Evolutionary conservation across 2,329 filamentous ascomycete genomes (phyloP), one percentile per base, ranked within the genome.

Genomic region (Penicillium polonicum): DNA sequence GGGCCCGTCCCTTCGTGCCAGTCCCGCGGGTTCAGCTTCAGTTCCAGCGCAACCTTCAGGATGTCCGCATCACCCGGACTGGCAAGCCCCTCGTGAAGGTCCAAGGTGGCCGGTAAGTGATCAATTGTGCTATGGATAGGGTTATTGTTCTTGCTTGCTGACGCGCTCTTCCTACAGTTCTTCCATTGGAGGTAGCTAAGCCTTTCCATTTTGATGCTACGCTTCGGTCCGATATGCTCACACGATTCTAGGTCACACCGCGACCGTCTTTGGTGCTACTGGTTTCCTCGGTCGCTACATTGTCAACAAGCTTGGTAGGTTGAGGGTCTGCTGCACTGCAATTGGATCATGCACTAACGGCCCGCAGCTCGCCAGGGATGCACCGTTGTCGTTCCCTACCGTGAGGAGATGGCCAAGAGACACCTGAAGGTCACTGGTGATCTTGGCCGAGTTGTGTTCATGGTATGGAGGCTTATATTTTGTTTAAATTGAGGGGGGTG

Each of bases 351-450:
- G 39, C 10, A 58, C 64, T 67, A 57, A 77, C 66, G 56, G 63
- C 63, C 48, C 48, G 71, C 70, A 96, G 93, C 94, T 68, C 88
- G 90, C 63, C 87, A 92, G 79, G 94, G 94, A 87, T 96, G 91
- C 78, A 96, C 89, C 39, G 94, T 99, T 41, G 86, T 99, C 59
- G 78, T 97, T 59, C 94, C 94, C 49, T 99, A 86, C 83, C 88
- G 94, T 45, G 94, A 99, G 81, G 94, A 97, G 79, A 97, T 97
- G 92, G 83, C 89, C 68, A 97, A 97, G 84, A 88, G 94, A 68
- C 93, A 97, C 80, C 82, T 99, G 72, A 97, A 97, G 80, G 87
- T 96, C 58, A 84, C 91, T n/a, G 94, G 94, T 78, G 94, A 99
- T 78, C 82, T 99, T 60, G 94, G 94, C 62, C 86, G 91, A 68